Evolutionary conservation across 2,329 filamentous ascomycete genomes (phyloP), one percentile per base, ranked within the genome.

Genomic region (Coniochaeta sp.): DNA sequence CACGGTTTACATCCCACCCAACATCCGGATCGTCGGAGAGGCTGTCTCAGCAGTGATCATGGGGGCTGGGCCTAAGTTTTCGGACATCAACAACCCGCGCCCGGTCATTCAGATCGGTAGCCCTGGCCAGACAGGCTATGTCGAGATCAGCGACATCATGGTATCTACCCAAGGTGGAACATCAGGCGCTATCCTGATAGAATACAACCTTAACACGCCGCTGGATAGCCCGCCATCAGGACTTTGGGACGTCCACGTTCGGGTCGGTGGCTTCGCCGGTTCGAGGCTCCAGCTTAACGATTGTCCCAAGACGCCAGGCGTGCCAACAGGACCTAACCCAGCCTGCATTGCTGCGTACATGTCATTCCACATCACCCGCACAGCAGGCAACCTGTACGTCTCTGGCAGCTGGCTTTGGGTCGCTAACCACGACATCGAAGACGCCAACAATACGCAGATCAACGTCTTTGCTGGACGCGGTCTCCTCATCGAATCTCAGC

Each of bases 161-260:
- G 78, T 93, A 16, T 85, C 85, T 59, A 90, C 88, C 0, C 79
- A 84, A 60, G 89, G 89, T 1, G 74, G 86, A 28, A 79, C 86
- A 8, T 79, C 85, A 1, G 90, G 90, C 5, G 89, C 89, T 1
- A 78, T 88, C 8, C 75, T 92, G 7, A 84, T 92, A 61, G 81
- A 93, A 69, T 92, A 87, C 79, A 93, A 93, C 69, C 76, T 92
- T 17, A 80, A 78, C 57, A 78, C 78, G 17, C 66, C 73, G 4
- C 68, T 67, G 0, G 57, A 57, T 2, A 38, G 26, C 26, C 69
- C 68, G 34, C 79, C 80, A 2, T 76, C 76, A 4, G 85, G 83
- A 16, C 79, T 88, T 71, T 93, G 89, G 89, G 89, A 93, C 66
- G 84, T 88, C 14, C 89, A 93, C 73, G 83, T 88, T 68, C 85